Base-by-base conservation (phyloP, 1,284 basidiomycete species). In the Heliocybe sulcata region DNA sequence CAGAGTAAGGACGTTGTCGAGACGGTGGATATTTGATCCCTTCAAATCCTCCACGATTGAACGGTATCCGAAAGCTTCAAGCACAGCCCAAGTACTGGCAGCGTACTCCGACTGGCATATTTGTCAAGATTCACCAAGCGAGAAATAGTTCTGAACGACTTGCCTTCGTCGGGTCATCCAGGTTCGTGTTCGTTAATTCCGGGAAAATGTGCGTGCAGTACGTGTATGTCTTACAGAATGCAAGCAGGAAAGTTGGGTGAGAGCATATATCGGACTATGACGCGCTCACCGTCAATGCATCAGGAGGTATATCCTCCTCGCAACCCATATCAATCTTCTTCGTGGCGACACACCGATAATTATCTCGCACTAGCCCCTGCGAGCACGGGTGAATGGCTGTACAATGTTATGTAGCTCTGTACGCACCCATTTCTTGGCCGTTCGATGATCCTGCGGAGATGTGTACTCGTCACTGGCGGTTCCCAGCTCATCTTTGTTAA, bases 1-100 rank as follows among this genome's bases (percentile, higher is more conserved):
- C 54, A 71, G 42, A 2, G 69, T 72, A 54, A 72, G 57, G 38
- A 68, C 56, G 54, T 69, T 71, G 38, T 65, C 62, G 19, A 70
- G 58, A 23, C 58, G 60, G 56, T 70, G 65, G n/a, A 70, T 59
- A 42, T 59, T 53, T 4, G 48, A 14, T 12, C 66, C 67, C 56
- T 61, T 58, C 19, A 69, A 57, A 35, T 64, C 60, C 19, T 59
- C 55, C 14, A 35, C 23, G 35, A 57, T 48, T 48, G 45, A 38
- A 29, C 38, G 45, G 25, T 56, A 53, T 23, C 62, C 64, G 52
- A 64, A 61, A 23, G 45, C 54, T 23, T 58, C 31, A 20, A 65
- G 26, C 23, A 60, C 56, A 27, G 61, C 55, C 58, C 58, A 60
- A 33, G 57, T 54, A n/a, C 48, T 29, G 22, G 56, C 42, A 27